Conservation (phyloP, 768 basidiomycete genomes). For the Phylloporus sp. region DNA sequence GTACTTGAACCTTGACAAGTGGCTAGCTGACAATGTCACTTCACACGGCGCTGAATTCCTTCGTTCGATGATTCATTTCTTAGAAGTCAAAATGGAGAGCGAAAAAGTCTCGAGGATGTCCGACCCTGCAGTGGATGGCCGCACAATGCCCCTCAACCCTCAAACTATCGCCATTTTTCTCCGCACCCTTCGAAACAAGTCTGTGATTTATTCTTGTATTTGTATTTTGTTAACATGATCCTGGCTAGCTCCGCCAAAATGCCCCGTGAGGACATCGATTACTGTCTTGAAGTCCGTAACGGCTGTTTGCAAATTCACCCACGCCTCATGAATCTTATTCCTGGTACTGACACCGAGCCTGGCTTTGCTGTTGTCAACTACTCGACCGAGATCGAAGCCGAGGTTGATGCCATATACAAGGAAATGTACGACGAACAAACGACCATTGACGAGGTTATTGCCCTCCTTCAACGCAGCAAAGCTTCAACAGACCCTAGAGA, state of each 20-base stretch:
- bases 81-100: slow-evolving; percentile 89
- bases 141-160: slow-evolving; percentile 83
- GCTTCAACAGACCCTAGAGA: slow-evolving; percentile 77
- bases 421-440: slow-evolving; percentile 97
- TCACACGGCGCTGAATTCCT: slow-evolving; percentile 83
- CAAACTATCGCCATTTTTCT: slow-evolving; percentile 91
- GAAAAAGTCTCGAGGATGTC: slow-evolving; percentile 75
- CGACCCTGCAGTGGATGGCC: slow-evolving; percentile 70
- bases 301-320: slow-evolving; percentile 93
- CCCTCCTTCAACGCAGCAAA: slow-evolving; percentile 81
- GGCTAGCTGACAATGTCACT: slow-evolving; percentile 85
- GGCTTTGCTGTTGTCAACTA: slow-evolving; percentile 88
- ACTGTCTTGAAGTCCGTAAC: slow-evolving; percentile 88
- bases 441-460: slow-evolving; percentile 90
- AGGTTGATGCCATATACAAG: slow-evolving; percentile 94
- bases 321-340: slow-evolving; percentile 88
- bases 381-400: slow-evolving; percentile 80
- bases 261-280: slow-evolving; percentile 72
- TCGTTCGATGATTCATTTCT: slow-evolving; percentile 79
- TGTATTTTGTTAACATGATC: slow-evolving; percentile 1
- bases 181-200: slow-evolving; percentile 82
- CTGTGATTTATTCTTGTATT: slow-evolving; percentile 24
- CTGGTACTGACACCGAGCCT: slow-evolving; percentile 82
- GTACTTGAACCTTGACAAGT: slow-evolving; percentile 93
- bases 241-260: slow-evolving; percentile 61